Base-by-base conservation (phyloP, 208 protist genomes). In the Trypanosoma boissoni region DNA sequence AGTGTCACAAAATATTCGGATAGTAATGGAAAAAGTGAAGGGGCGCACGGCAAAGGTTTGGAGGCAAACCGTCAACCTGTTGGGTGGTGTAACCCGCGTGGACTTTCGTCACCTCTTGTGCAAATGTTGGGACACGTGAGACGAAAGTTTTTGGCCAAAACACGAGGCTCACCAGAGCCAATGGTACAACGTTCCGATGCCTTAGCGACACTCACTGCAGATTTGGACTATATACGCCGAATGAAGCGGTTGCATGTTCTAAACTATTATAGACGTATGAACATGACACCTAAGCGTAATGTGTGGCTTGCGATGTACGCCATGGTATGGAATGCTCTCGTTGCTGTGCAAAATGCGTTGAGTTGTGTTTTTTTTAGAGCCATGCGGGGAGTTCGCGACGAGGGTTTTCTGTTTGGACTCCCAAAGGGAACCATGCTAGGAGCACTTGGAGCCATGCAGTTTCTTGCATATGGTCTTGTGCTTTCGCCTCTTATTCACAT, bases 201-300 rank as follows among this genome's bases (percentile, higher is more conserved):
- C 26, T 36, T 72, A 14, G 50, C 29, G n/a, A 64, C 65, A 31
- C 56, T 64, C 1, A 61, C 57, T 18, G 53, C 44, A 12, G 73
- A 91, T 44, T 48, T 94, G 8, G 83, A 91, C 57, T 84, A 91
- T 64, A 55, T 94, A 7, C 78, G 78, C 16, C 80, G 70, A 1
- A 71, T 71, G 16, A 69, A 78, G 14, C 51, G 58, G 12, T 58
- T 91, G 18, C 77, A 92, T 45, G 68, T 71, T 29, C 51, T 94
- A 26, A 88, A 89, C 69, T 90, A 88, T 74, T 91, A 94, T 67
- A 78, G 74, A 34, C 74, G 84, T 2, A 65, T 94, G 31, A 88
- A 81, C 58, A 54, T 94, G 24, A 86, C 58, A 16, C 88, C 88
- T 3, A 89, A 89, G 57, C 78, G 80, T 8, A 68, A 94, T 46